Conservation (phyloP, 176 grass and related monocot genomes). For the maize (Zea mays) region Zm-B73-REFERENCE-NAM-5.0 NC_050096.1:18337501-18338000, state of each 20-base stretch:
- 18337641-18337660: conserved; percentile 73
- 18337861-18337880: conserved; percentile 90
- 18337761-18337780: conserved; percentile 76
- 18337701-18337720: conserved; percentile 90
- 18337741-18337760: conserved; percentile 85
- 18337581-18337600: conserved; percentile 84
- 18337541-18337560: conserved; percentile 93
- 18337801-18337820: conserved; percentile 77
- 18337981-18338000: conserved; percentile 94
- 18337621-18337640: conserved; percentile 69
- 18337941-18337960: conserved; percentile 99
- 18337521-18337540: conserved; percentile 57
- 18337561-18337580: conserved; percentile 72
- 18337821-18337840: conserved; percentile 76
- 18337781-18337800: conserved; percentile 81
- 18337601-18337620: conserved; percentile 75
- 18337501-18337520: conserved; percentile 94
- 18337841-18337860: conserved; percentile 87
- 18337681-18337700: conserved; percentile 87
- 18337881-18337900: conserved; percentile 83
- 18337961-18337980: conserved; percentile 96
- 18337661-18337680: conserved; percentile 79
- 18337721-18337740: conserved; percentile 85
- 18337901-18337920: conserved; percentile 78
- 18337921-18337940: conserved; percentile 90